phyloP scores from a whole-genome alignment of 1,139 yeast species.

The Arxiozyma heterogenica region DNA sequence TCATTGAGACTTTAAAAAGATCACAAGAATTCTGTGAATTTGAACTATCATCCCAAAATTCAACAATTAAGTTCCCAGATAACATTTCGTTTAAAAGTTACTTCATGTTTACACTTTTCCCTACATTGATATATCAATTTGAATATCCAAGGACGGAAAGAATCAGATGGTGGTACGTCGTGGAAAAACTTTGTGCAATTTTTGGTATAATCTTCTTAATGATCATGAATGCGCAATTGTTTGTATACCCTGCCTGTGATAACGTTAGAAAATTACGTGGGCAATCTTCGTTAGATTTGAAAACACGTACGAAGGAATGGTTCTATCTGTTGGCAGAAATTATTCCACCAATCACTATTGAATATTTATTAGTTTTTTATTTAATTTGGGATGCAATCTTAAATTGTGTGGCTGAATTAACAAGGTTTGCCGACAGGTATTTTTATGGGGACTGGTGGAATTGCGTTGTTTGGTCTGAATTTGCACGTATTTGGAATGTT shows the following conservation, averaged over 20 bases:
- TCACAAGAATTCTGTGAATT: constrained; percentile 54
- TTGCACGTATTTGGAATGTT: constrained; percentile 81
- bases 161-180: constrained; percentile 58
- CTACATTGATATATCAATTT: constrained; percentile 68
- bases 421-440: constrained; percentile 72
- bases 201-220: constrained; percentile 74
- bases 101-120: constrained; percentile 70
- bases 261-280: constrained; percentile 37
- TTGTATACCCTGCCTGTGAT: constrained; percentile 60
- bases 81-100: constrained; percentile 56
- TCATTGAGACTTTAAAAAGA: constrained; percentile 32
- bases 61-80: constrained; percentile 44
- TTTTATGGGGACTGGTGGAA: constrained; percentile 97
- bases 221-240: constrained; percentile 67
- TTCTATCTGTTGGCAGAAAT: constrained; percentile 59
- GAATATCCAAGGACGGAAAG: constrained; percentile 62
- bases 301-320: constrained; percentile 45
- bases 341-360: constrained; percentile 63
- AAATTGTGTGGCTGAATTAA: constrained; percentile 74
- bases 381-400: constrained; percentile 89
- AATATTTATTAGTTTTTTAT: constrained; percentile 67
- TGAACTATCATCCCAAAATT: constrained; percentile 45
- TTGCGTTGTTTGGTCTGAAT: constrained; percentile 81
- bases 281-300: constrained; percentile 29
- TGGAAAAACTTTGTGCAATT: constrained; percentile 57